These are phyloP conservation scores for Massariosphaeria phaeospora DNA, from an alignment of 495 filamentous ascomycete species.

Conservation along the genomic window DNA sequence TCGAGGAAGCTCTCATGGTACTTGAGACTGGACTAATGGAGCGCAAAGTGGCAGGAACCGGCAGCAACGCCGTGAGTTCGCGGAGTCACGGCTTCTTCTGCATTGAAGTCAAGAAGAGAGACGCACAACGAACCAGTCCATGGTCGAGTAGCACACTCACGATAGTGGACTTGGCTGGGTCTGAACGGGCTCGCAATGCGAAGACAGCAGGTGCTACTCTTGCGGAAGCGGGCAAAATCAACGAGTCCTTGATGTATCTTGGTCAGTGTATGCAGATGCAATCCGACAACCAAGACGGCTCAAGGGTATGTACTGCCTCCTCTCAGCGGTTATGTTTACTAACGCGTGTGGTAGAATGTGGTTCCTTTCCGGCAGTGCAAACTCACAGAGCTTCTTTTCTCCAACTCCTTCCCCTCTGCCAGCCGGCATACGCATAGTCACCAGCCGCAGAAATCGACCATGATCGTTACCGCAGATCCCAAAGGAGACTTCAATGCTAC, in stretches of 20 bases:
- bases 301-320: slow-evolving; percentile 55
- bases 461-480: slow-evolving; percentile 96
- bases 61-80: slow-evolving; percentile 81
- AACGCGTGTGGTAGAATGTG: slow-evolving; percentile 56
- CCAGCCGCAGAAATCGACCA: slow-evolving; percentile 79
- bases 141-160: slow-evolving; percentile 83
- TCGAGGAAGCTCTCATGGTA: slow-evolving; percentile 84
- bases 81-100: slow-evolving; percentile 96
- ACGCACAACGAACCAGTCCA: slow-evolving; percentile 49
- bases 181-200: slow-evolving; percentile 85
- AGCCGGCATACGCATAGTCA: slow-evolving; percentile 34
- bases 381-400: slow-evolving; percentile 91
- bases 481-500: slow-evolving; percentile 94
- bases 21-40: slow-evolving; percentile 86
- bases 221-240: slow-evolving; percentile 95
- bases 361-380: slow-evolving; percentile 96
- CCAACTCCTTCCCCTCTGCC: slow-evolving; percentile 74
- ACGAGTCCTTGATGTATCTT: slow-evolving; percentile 95
- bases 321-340: not conserved
- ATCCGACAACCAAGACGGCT: slow-evolving; percentile 65
- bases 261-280: slow-evolving; percentile 97
- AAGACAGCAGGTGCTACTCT: slow-evolving; percentile 90
- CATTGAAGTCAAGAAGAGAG: slow-evolving; percentile 84
- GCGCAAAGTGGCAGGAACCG: slow-evolving; percentile 81
- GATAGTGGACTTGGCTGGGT: slow-evolving; percentile 86